Conservation (phyloP, 2,329 filamentous ascomycete species). For the Sporothrix phasma region DNA sequence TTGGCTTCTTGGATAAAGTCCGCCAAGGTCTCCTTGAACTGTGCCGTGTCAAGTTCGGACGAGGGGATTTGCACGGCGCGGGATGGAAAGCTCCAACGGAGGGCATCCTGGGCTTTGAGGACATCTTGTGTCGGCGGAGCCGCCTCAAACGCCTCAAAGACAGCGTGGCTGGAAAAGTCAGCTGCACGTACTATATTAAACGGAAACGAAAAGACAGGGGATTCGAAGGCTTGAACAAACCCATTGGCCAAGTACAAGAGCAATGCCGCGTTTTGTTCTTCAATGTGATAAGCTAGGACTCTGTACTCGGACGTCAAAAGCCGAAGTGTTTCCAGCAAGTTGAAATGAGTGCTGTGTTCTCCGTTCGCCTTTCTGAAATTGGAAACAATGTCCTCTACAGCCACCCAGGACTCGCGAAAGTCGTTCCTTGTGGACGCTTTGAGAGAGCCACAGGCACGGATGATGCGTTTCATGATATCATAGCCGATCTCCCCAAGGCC, state of each 20-base stretch:
- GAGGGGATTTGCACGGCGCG: slow-evolving; percentile 38
- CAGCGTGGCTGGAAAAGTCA: slow-evolving; percentile 19
- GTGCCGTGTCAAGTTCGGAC: slow-evolving; percentile 20
- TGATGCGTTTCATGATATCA: not conserved
- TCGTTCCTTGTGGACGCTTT: not conserved
- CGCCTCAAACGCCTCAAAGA: slow-evolving; percentile 50
- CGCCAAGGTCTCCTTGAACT: slow-evolving; percentile 40
- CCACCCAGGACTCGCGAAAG: not conserved
- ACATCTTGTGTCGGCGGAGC: slow-evolving; percentile 44
- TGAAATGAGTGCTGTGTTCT: not conserved
- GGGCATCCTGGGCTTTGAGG: slow-evolving; percentile 38
- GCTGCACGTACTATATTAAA: not conserved
- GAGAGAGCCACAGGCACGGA: not conserved
- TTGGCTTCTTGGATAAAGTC: slow-evolving; percentile 47
- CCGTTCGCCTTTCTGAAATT: not conserved
- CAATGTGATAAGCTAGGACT: slow-evolving; percentile 11
- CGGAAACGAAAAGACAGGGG: too few relatives aligned
- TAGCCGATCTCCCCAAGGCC: not conserved
- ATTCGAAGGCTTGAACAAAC: not conserved
- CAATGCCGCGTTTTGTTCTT: slow-evolving; percentile 26
- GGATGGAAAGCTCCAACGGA: slow-evolving; percentile 53
- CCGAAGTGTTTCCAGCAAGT: not conserved
- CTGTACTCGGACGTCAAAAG: not conserved
- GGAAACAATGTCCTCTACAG: not conserved
- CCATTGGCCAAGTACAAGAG: slow-evolving; percentile 21